Base-by-base conservation (phyloP, 1,284 basidiomycete genomes). In the Cystobasidium slooffiae region DNA sequence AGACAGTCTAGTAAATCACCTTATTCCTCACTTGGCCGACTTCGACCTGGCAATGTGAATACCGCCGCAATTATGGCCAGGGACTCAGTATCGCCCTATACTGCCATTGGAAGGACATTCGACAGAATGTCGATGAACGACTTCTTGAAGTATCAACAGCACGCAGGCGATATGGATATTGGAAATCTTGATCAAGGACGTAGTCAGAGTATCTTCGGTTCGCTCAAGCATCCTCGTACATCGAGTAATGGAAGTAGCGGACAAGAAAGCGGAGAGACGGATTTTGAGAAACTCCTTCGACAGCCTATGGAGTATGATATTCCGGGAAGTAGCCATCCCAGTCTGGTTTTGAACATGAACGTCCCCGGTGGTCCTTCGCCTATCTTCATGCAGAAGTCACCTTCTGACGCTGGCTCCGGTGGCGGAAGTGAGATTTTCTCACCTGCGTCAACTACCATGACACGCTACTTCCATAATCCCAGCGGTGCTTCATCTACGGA, bases 311-410 rank as follows among this genome's bases (percentile, higher is more conserved):
- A 59, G 31, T 59, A 59, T 24, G 56, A 59, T n/a, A 14, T 59
- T 5, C 31, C 31, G 5, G 31, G 31, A 31, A 31, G 31, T 31
- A 31, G 5, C 31, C 31, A 31, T 31, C 31, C 31, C 31, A 31
- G 31, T 31, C 31, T 31, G 5, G 31, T 31, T 31, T 31, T 31
- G 31, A 31, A 31, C 31, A 31, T 31, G 31, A 31, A 31, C 5
- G 5, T n/a, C n/a, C n/a, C 49, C 20, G 47, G 47, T 20, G 61
- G 47, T 47, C 51, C 64, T 66, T 53, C 49, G 24, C 64, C 61
- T 39, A 59, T 59, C 37, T 59, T 59, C 41, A 59, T 59, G 14
- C 56, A 59, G 10, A 59, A 59, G n/a, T 59, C 56, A 59, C 56
- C 37, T 39, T 59, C 56, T 39, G 56, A 59, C 31, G 31, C 61